Base-by-base conservation (phyloP, 768 basidiomycete species). In the Hortiboletus campestris region DNA sequence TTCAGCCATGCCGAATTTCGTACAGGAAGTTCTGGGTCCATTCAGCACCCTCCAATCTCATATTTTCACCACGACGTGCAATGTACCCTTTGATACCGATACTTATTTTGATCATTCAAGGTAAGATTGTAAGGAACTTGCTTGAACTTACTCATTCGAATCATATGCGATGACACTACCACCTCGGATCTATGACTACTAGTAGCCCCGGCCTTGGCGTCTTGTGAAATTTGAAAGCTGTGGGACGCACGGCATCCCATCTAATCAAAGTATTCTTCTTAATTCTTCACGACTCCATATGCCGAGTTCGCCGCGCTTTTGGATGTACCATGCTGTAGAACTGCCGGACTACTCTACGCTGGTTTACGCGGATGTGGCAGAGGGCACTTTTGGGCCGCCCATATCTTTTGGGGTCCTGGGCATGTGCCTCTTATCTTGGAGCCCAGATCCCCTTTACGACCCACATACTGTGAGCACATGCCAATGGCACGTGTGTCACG, bases 391-490 rank as follows among this genome's bases (percentile, higher is more conserved):
- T 31, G 16, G 8, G 34, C 39, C 44, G 49, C 57, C 44, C 60
- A 49, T 36, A 17, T 38, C n/a, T 64, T 39, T 38, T 19, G 64
- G 65, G 64, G 61, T 63, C 17, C 62, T 45, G 38, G 36, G 19
- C 64, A 56, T 55, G 61, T 53, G 49, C 43, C 29, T 34, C 51
- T 63, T 67, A 61, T 64, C 62, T 45, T 28, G 22, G 32, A 48
- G 51, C 13, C 59, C 38, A 58, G 62, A 41, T 57, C 31, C 29
- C 50, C 17, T 36, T 32, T 55, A 49, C 51, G 46, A 56, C 43
- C 46, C 55, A 22, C 47, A 41, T 45, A 46, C 28, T 16, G 7
- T 14, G n/a, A 35, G 12, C 53, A 43, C 35, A 57, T 51, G 56
- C 25, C 25, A 6, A 55, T 51, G 42, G n/a, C 38, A 48, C 43